Percentiles rank a stretch among this genome's conserved stretches.
These are phyloP conservation scores for Pseudocercospora cruenta DNA, from an alignment of 2,329 filamentous ascomycete species.

Conservation along the genomic window DNA sequence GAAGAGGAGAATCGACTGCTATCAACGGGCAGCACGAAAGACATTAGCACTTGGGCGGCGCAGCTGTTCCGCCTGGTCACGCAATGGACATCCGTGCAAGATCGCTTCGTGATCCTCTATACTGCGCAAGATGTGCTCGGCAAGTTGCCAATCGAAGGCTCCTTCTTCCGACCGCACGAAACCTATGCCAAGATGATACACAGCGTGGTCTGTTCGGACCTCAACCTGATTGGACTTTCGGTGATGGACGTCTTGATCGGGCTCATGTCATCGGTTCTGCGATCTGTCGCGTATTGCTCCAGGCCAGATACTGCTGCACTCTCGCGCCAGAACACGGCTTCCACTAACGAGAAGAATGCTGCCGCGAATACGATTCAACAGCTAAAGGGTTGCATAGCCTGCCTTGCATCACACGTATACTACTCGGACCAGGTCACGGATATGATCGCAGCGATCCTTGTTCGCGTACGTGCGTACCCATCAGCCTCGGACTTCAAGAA, in stretches of 20 bases:
- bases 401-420: conserved; percentile 91
- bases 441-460: conserved; percentile 82
- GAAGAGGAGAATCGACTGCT: conserved; percentile 31
- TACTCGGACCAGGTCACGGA: conserved; percentile 95
- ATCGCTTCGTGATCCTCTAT: conserved; percentile 87
- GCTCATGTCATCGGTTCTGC: conserved; percentile 74
- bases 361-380: conserved; percentile 37
- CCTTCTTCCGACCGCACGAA: conserved; percentile 68
- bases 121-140: conserved; percentile 77
- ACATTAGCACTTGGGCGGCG: conserved; percentile 70
- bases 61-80: conserved; percentile 79
- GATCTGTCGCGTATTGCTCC: conserved; percentile 20
- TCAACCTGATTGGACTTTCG: conserved; percentile 93
- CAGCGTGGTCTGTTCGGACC: conserved; percentile 79
- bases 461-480: conserved; percentile 69
- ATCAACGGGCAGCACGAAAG: conserved; percentile 11
- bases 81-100: conserved; percentile 89
- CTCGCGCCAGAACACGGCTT: conserved; percentile 5
- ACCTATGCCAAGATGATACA: conserved; percentile 77
- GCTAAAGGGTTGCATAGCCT: conserved; percentile 82
- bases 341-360: conserved; percentile 13
- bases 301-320: conserved; percentile 7
- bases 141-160: conserved; percentile 68
- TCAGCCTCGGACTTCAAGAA: conserved; percentile 35
- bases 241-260: conserved; percentile 93